Conservation (phyloP, 1,284 basidiomycete species). For the Austroboletus novae-zelandiae region DNA sequence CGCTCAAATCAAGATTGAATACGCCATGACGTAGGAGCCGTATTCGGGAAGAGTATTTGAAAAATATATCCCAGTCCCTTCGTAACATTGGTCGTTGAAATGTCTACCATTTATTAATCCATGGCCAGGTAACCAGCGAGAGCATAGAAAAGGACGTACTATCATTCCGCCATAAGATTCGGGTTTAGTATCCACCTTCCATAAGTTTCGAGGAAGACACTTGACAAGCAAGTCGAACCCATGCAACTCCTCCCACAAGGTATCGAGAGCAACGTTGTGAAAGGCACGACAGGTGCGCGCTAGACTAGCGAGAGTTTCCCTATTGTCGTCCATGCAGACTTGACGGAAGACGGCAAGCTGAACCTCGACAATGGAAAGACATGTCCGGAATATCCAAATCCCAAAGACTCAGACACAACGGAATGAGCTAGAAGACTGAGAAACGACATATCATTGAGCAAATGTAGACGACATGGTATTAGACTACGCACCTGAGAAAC, state of each 20-base stretch:
- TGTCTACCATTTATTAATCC: constrained; percentile 13
- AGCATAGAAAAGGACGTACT: constrained; percentile 10
- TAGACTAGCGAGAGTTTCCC: constrained; percentile 19
- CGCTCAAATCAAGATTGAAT: constrained; percentile 7
- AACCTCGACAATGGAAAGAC: constrained; percentile 25
- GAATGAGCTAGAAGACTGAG: too few species aligned
- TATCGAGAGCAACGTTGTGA: constrained; percentile 21
- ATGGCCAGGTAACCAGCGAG: not conserved
- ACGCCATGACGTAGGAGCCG: constrained; percentile 5
- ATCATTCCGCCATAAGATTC: not conserved
- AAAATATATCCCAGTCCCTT: constrained; percentile 29
- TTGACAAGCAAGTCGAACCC: constrained; percentile 20
- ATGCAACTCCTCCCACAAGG: constrained; percentile 23
- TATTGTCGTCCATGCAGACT: constrained; percentile 1
- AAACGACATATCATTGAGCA: too few species aligned
- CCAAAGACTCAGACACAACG: too few species aligned
- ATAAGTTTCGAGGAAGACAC: constrained; percentile 27
- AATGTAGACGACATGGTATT: too few species aligned
- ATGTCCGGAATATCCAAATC: too few species aligned
- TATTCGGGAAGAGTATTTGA: constrained; percentile 22
- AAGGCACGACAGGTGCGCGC: constrained; percentile 29
- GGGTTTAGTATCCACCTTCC: constrained; percentile 13
- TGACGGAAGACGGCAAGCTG: constrained; percentile 23
- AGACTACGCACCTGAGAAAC: too few species aligned
- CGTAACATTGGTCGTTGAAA: constrained; percentile 28